A percentile compares a stretch with the other conserved stretches of the same genome.
Conservation (phyloP, 2,329 filamentous ascomycete species). For the Curvularia eragrostidis region DNA sequence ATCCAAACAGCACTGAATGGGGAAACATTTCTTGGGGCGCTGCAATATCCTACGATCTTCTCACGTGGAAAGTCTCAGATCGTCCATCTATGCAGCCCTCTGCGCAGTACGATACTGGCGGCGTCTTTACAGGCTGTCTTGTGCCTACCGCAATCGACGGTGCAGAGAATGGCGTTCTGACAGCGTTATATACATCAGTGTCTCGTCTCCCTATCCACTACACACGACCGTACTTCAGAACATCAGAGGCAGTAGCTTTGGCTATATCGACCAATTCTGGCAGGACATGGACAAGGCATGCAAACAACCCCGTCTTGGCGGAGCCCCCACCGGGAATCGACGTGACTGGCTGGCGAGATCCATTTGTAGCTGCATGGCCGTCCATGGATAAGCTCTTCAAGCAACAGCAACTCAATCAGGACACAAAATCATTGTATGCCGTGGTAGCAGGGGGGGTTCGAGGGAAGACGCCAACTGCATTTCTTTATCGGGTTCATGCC, state of each 20-base stretch:
- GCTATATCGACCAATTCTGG: neutral
- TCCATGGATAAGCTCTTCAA: neutral
- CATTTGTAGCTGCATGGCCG: neutral
- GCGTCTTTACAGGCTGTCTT: neutral
- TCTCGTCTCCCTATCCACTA: neutral
- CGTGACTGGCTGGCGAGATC: neutral
- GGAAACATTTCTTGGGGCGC: neutral
- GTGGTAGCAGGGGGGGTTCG: neutral
- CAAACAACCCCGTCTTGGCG: neutral
- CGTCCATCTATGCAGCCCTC: neutral
- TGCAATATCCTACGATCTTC: neutral
- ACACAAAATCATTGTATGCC: neutral
- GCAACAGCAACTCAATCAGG: neutral
- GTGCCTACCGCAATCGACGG: neutral
- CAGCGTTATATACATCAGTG: neutral
- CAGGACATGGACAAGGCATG: neutral
- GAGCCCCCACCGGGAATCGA: neutral
- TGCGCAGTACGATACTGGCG: neutral
- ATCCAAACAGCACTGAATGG: neutral
- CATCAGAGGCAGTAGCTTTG: neutral
- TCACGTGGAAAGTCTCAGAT: neutral
- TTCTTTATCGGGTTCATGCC: neutral
- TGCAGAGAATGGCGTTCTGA: neutral
- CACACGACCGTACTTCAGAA: neutral
- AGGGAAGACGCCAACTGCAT: neutral